Conservation (phyloP, 2,329 filamentous ascomycete genomes). For the Thelonectria rubi region DNA sequence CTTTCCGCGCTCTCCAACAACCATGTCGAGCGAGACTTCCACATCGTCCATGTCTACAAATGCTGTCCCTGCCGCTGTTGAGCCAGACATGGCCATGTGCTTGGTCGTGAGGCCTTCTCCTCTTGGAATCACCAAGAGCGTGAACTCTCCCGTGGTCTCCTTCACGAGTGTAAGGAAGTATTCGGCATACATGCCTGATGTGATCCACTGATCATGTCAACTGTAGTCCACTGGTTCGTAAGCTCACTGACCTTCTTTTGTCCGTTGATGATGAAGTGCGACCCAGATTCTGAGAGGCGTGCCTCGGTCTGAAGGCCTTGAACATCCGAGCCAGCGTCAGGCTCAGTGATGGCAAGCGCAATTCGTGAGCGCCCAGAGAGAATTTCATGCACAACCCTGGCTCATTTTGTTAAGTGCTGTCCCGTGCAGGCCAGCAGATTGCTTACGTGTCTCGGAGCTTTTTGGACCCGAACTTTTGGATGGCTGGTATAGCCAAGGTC, state of each 20-base stretch:
- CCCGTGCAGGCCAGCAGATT: rapidly evolving
- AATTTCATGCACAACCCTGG: constrained; percentile 7
- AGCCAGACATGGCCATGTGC: constrained; percentile 18
- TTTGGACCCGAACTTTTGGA: constrained; percentile 11
- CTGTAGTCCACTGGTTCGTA: neutral
- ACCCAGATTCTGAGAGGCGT: constrained; percentile 2
- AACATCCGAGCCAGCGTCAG: constrained; percentile 21
- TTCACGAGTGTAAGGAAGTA: constrained; percentile 17
- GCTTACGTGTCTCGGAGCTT: constrained; percentile 11
- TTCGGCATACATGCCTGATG: constrained; percentile 21
- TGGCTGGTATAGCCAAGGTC: constrained; percentile 15
- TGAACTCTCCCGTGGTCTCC: constrained; percentile 6
- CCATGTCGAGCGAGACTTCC: constrained; percentile 73
- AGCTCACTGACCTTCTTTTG: constrained; percentile 13
- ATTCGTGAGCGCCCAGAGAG: constrained; percentile 11
- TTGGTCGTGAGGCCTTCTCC: constrained; percentile 15
- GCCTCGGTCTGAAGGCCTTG: constrained; percentile 17
- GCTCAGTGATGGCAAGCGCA: constrained; percentile 18
- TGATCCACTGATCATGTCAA: constrained; percentile 12
- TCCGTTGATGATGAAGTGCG: constrained; percentile 16
- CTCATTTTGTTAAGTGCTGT: neutral
- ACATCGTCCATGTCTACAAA: constrained; percentile 82
- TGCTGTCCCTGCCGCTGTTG: constrained; percentile 67
- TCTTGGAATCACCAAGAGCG: constrained; percentile 7
- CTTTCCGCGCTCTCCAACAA: constrained; percentile 74